A percentile compares a stretch with the other conserved stretches of the same genome.
These are phyloP conservation scores for Picea glauca DNA, from an alignment of 75 land plant species.

Conservation along the genomic window DNA sequence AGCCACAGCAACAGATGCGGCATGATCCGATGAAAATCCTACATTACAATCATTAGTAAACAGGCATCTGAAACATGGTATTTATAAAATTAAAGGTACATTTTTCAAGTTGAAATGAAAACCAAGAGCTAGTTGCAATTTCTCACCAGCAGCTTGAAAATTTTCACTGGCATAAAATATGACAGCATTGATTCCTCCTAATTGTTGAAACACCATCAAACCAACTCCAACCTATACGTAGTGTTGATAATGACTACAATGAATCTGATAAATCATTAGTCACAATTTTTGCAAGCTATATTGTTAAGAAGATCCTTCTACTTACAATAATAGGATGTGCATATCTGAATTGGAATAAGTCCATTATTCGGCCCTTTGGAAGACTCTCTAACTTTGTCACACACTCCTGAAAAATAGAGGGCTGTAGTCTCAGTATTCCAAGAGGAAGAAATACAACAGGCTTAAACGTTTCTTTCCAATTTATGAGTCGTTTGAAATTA, in stretches of 20 bases:
- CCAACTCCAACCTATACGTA: slow-evolving; percentile 26
- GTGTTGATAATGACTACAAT: background rate
- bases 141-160: slow-evolving; percentile 28
- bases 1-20: slow-evolving; percentile 15
- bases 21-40: slow-evolving; percentile 19
- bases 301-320: background rate
- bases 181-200: slow-evolving; percentile 27
- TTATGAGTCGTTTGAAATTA: background rate
- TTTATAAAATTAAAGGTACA: background rate
- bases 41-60: background rate
- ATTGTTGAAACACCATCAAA: slow-evolving; percentile 22
- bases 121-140: background rate
- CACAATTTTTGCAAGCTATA: background rate
- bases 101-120: background rate
- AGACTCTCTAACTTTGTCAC: slow-evolving; percentile 13
- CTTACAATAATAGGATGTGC: slow-evolving; percentile 16
- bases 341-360: slow-evolving; percentile 45
- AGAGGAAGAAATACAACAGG: background rate
- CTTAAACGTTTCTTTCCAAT: background rate
- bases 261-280: background rate
- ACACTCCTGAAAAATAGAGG: slow-evolving; percentile 3
- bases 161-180: slow-evolving; percentile 26
- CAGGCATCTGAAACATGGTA: background rate
- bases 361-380: slow-evolving; percentile 28
- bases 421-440: background rate